Conservation (phyloP, 2,329 filamentous ascomycete species). For the Rasamsonia emersonii region DNA sequence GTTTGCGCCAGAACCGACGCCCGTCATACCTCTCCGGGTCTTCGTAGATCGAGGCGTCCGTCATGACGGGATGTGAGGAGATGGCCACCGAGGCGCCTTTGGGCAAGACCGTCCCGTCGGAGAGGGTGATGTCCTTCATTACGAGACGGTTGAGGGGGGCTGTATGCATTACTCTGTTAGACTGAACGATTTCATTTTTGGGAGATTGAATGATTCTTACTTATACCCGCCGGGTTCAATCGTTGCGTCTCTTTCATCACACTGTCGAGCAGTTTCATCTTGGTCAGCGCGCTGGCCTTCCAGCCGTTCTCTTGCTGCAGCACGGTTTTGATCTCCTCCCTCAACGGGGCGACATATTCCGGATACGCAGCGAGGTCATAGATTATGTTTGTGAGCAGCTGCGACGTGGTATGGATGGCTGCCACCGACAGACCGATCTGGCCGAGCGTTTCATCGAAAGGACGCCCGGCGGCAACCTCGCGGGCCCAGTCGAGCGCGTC, state of each 20-base stretch:
- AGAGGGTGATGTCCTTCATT: constrained; percentile 8
- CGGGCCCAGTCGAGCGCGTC: constrained; percentile 10
- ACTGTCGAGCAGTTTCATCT: constrained; percentile 11
- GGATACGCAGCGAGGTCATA: constrained; percentile 42
- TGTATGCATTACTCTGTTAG: too few species aligned
- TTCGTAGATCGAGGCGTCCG: constrained; percentile 10
- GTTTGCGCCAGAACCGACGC: constrained; percentile 11
- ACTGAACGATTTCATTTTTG: not conserved
- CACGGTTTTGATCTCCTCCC: constrained; percentile 37
- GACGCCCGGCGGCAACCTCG: constrained; percentile 6
- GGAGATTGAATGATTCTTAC: not conserved
- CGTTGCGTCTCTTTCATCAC: constrained; percentile 12
- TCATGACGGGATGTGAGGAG: constrained; percentile 8
- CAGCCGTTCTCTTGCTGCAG: constrained; percentile 30
- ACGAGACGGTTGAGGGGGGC: constrained; percentile 9
- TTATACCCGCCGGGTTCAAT: not conserved
- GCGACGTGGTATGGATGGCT: not conserved
- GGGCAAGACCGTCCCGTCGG: constrained; percentile 11
- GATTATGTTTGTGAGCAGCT: constrained; percentile 32
- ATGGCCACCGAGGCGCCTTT: constrained; percentile 9
- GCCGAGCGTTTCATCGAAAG: constrained; percentile 8
- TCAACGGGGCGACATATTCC: constrained; percentile 39
- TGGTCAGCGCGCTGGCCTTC: constrained; percentile 6
- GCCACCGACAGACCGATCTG: constrained; percentile 6
- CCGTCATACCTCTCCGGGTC: constrained; percentile 11